phyloP scores from a whole-genome alignment of 805 yeast species.

The Spathaspora passalidarum region DNA sequence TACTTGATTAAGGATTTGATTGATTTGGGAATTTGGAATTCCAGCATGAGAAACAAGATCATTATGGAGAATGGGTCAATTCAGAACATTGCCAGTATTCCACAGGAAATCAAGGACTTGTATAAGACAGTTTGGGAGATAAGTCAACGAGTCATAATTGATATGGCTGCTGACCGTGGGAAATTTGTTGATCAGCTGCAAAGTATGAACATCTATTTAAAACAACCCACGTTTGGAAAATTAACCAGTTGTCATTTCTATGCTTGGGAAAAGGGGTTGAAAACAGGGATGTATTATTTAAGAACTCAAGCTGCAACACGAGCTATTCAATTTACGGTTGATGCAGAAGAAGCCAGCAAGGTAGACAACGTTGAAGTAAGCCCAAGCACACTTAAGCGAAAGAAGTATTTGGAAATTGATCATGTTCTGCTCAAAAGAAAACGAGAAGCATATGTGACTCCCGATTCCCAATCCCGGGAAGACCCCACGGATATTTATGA shows the following conservation, averaged over 20 bases:
- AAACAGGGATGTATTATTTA: slow-evolving; percentile 38
- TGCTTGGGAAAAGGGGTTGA: slow-evolving; percentile 38
- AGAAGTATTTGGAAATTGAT: slow-evolving; percentile 17
- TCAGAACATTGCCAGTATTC: slow-evolving; percentile 70
- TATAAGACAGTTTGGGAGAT: slow-evolving; percentile 97
- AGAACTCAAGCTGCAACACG: slow-evolving; percentile 37
- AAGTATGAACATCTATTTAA: slow-evolving; percentile 42
- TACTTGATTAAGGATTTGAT: slow-evolving; percentile 80
- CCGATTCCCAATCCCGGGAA: slow-evolving; percentile 11
- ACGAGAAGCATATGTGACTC: slow-evolving; percentile 7
- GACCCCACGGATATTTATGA: slow-evolving; percentile 29
- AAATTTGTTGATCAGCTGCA: slow-evolving; percentile 59
- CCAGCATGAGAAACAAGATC: slow-evolving; percentile 72
- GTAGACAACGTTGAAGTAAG: slow-evolving; percentile 1
- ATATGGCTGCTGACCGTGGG: slow-evolving; percentile 79
- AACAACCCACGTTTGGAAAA: slow-evolving; percentile 35
- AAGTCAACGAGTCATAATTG: slow-evolving; percentile 79
- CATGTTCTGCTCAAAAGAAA: slow-evolving; percentile 4
- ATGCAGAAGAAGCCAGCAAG: slow-evolving; percentile 12
- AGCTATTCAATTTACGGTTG: slow-evolving; percentile 37
- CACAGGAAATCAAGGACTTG: slow-evolving; percentile 68
- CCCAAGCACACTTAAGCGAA: slow-evolving; percentile 16
- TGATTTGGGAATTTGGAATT: slow-evolving; percentile 80
- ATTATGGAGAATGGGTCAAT: slow-evolving; percentile 81
- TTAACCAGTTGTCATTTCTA: slow-evolving; percentile 44